Evolutionary conservation across 768 basidiomycete species (phyloP).

Genomic region (Rhizopogon vulgaris): DNA sequence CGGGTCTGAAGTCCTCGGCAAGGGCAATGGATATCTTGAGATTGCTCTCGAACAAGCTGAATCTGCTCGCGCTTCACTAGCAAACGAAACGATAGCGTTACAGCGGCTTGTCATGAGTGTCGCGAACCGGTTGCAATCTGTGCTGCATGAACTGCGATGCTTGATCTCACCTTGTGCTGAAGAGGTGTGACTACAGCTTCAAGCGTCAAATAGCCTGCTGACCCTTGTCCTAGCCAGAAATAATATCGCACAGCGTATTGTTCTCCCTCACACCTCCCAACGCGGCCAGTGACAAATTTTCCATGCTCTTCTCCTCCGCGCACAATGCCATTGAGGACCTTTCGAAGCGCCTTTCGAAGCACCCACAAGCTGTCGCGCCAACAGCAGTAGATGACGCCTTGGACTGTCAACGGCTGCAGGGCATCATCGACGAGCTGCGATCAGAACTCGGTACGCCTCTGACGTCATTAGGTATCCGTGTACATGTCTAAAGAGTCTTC

Average conservation of each 20-base stretch:
- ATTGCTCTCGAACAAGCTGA: conserved; percentile 71
- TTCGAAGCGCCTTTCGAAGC: conserved; percentile 20
- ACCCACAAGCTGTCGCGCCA: conserved; percentile 6
- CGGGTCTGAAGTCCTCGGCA: conserved; percentile 39
- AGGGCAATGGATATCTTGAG: conserved; percentile 53
- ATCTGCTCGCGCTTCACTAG: conserved; percentile 50
- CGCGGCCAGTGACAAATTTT: conserved; percentile 43
- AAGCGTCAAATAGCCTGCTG: conserved; percentile 1
- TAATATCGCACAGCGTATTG: conserved; percentile 40
- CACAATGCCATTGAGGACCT: conserved; percentile 29
- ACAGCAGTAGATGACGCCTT: conserved; percentile 20
- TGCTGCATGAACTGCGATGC: conserved; percentile 42
- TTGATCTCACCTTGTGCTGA: conserved; percentile 37
- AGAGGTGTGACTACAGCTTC: conserved; percentile 33
- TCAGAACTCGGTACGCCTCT: conserved; percentile 49
- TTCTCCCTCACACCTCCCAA: conserved; percentile 51
- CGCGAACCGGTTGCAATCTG: conserved; percentile 58
- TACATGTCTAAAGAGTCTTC: conserved; percentile 6
- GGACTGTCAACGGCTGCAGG: conserved; percentile 47
- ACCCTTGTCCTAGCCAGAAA: conserved; percentile 31
- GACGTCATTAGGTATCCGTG: neutral
- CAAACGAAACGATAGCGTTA: conserved; percentile 59
- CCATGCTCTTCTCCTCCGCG: conserved; percentile 36
- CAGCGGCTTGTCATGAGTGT: conserved; percentile 53
- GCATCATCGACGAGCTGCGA: conserved; percentile 43